Conservation (phyloP, 225 moss, liverwort and hornwort genomes). For the Lunularia cruciata region DNA sequence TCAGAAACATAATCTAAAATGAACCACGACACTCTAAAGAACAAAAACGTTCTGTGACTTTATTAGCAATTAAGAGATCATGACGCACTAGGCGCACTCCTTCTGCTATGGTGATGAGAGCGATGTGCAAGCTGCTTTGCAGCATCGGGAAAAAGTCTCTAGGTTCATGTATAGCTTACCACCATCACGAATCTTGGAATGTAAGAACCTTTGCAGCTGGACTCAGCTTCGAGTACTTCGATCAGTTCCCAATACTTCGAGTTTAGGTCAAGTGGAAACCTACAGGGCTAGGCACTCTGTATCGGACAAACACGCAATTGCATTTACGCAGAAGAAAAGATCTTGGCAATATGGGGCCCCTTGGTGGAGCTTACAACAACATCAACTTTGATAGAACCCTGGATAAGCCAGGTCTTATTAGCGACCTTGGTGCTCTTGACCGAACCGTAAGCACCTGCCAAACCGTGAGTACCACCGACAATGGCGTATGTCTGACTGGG, state of each 20-base stretch:
- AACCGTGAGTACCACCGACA: background rate
- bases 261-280: background rate
- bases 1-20: no score
- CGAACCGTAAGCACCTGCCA: background rate
- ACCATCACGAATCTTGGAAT: slow-evolving; percentile 3
- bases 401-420: background rate
- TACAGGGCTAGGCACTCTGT: background rate
- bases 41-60: background rate
- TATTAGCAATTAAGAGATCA: background rate
- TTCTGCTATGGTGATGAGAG: no score
- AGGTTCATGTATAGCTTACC: background rate
- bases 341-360: background rate
- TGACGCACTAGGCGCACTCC: background rate
- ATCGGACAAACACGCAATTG: background rate
- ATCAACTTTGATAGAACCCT: background rate
- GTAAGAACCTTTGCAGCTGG: no score
- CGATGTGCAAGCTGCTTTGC: background rate
- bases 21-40: background rate
- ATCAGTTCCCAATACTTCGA: background rate
- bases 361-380: background rate
- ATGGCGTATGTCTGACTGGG: background rate
- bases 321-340: no score
- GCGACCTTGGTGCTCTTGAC: background rate
- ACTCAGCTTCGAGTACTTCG: no score
- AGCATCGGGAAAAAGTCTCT: background rate